Base-by-base conservation (phyloP, 1,284 basidiomycete species). In the Inonotus hispidus region DNA sequence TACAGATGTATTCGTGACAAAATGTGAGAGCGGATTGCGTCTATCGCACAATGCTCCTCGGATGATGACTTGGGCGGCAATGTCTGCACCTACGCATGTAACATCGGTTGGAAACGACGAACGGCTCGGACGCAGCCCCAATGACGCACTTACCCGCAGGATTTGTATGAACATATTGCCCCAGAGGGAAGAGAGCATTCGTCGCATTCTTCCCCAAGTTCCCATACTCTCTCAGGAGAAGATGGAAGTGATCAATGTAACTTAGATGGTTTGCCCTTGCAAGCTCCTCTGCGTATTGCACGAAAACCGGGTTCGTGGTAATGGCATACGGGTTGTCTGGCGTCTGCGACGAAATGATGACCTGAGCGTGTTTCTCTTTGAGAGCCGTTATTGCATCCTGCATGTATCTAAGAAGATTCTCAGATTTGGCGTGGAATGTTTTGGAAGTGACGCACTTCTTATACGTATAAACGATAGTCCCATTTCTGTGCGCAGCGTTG, bases 291-390 rank as follows among this genome's bases (percentile, higher is more conserved):
- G 80, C 78, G 64, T 82, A 82, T 1, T 68, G 71, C 25, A 79
- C 79, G 64, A 81, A 82, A 27, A 72, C 71, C 16, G 74, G 68
- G 35, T 67, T 64, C 13, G 56, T 67, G 45, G 79, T 75, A 29
- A 68, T 67, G 45, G 67, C 69, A 55, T 71, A 71, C 13, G 71
- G 67, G 66, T 82, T 78, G 65, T 76, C 70, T 2, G 80, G 79
- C 3, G 80, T 82, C 65, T 79, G 76, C n/a, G 75, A 75, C 19
- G 77, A 78, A 29, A 81, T 69, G 62, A 82, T 80, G 29, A 75
- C 72, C 35, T 73, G 76, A 29, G 74, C 78, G 16, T 79, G 80
- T 68, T 80, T 81, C 2, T 77, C 75, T 66, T 76, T 71, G 50
- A 80, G 66, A 19, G 74, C 60, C 32, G 70, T 74, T 46, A 76